Base-by-base conservation (phyloP, 2,329 filamentous ascomycete genomes). In the Talaromyces verruculosus region DNA sequence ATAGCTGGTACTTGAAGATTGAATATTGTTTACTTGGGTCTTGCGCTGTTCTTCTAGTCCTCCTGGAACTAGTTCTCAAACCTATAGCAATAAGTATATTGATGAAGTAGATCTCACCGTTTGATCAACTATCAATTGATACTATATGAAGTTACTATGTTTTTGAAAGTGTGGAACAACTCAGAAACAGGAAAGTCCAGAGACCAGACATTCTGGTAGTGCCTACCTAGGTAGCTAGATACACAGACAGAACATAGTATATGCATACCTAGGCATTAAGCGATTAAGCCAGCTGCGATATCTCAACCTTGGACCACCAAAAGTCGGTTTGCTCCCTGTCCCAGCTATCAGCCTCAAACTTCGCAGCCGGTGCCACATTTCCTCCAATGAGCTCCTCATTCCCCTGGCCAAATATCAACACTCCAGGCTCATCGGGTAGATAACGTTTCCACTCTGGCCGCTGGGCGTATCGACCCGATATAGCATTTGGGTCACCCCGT, bases 321-420 rank as follows among this genome's bases (percentile, higher is more conserved):
- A 83, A 84, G 5, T 79, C 73, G 55, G 81, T 84, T 69, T 84
- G 77, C 62, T 77, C 75, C 30, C 75, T 73, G 1, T 76, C 77
- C 80, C 80, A 84, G 15, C 72, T 73, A 71, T 81, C 81, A 25
- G 76, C 71, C 5, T 74, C 69, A 68, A 82, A 71, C 66, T 80
- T 71, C 3, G 82, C 81, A 6, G 80, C 69, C 25, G 77, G 72
- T 1, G 79, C 81, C 22, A 69, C 61, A 2, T 70, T 67, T 0
- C 82, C 83, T 0, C 83, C 82, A 51, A 81, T 81, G 7, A 80
- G 71, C 67, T 84, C 82, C 68, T 84, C 79, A 68, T 84, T 84
- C 0, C 78, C 82, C 41, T 81, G 74, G 0, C 83, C 82, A 25
- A 84, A 75, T 0, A 81, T 67, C 81, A 84, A 81, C 0, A 80